Evolutionary conservation across 2,329 filamentous ascomycete species (phyloP), one percentile per base, ranked within the genome.

Genomic region (Rasamsonia emersonii): DNA sequence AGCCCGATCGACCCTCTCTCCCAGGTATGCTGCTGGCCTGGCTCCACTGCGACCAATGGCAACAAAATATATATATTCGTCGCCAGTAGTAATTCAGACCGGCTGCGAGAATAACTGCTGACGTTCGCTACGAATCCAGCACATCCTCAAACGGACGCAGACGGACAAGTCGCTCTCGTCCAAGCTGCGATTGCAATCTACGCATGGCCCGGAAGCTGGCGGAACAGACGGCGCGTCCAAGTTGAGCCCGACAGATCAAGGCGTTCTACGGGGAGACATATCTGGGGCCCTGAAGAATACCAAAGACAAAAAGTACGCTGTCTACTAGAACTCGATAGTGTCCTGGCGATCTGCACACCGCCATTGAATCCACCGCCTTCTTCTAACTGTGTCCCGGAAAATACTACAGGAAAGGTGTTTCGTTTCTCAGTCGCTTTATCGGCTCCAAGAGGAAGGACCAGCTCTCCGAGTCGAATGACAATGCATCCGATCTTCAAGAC

Each of bases 381-480:
- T n/a, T n/a, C n/a, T n/a, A n/a, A n/a, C n/a, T n/a, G n/a, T n/a
- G n/a, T n/a, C n/a, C n/a, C n/a, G n/a, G n/a, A 32, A 9, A 19
- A 34, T 37, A 19, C 9, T 47, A 50, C 49, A 93, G 82, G 59
- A 95, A 94, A 64, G 81, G 83, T 17, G 76, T 82, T 11, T 94
- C 86, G 9, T 94, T 98, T 54, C 73, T 98, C 17, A 93, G 86
- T 57, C 82, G 86, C 33, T 71, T 96, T 57, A 82, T 84, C 48
- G 71, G 73, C 40, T 72, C 70, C 38, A 86, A 86, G 64, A 93
- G 82, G 59, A 86, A 82, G 53, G 75, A 76, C 39, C 44, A 50
- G 10, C 23, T 42, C 25, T 64, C 71, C 17, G 70, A 73, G 20
- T 43, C 53, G 24, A 57, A 62, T 35, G 64, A 68, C 47, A 76